phyloP scores from a whole-genome alignment of 192 early-diverging fungal species.

The Mortierella hygrophila region DNA sequence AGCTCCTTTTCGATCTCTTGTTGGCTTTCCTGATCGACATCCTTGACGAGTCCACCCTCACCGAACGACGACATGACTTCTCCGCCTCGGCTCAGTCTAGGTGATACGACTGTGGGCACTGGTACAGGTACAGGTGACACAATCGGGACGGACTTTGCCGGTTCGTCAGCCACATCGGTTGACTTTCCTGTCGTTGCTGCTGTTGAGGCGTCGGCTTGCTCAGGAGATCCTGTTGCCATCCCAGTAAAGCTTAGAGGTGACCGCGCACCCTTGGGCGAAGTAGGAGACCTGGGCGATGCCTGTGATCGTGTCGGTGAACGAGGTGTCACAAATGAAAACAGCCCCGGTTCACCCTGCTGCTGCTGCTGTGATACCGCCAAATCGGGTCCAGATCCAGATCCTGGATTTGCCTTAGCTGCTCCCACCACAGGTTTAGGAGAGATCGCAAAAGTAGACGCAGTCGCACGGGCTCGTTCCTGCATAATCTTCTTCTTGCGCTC shows the following conservation, averaged over 20 bases:
- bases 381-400: not conserved
- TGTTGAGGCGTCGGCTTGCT: not conserved
- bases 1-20: slow-evolving; percentile 47
- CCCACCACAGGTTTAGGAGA: slow-evolving; percentile 9
- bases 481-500: slow-evolving; percentile 45
- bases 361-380: not conserved
- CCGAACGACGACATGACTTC: not conserved
- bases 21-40: slow-evolving; percentile 21
- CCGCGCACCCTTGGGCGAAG: not conserved
- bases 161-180: not conserved
- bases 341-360: not conserved
- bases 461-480: slow-evolving; percentile 48
- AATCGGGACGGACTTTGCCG: not conserved
- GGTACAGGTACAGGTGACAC: slow-evolving; percentile 16
- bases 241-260: not conserved
- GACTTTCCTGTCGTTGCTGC: not conserved
- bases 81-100: slow-evolving; percentile 30
- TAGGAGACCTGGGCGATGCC: not conserved
- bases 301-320: slow-evolving; percentile 5
- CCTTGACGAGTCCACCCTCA: not conserved
- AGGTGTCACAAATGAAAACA: slow-evolving; percentile 37
- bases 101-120: slow-evolving; percentile 17
- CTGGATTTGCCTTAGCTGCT: not conserved
- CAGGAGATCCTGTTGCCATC: not conserved
- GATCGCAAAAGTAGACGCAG: slow-evolving; percentile 47